phyloP scores from a whole-genome alignment of 768 basidiomycete species.

The Mycena rosella region DNA sequence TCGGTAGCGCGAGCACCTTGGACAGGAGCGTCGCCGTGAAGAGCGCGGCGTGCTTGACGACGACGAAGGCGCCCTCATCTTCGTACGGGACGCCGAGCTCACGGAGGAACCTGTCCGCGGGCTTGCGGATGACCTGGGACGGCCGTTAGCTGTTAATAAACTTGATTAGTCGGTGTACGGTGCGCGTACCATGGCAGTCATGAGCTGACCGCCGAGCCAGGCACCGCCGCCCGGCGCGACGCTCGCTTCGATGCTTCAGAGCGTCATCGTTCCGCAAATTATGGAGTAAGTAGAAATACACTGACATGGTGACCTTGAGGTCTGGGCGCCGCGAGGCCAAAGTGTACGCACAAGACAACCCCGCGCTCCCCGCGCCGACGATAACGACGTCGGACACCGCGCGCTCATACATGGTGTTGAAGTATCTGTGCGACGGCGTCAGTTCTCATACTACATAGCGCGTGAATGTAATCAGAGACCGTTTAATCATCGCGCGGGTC shows the following conservation, averaged over 20 bases:
- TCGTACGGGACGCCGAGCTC: conserved; percentile 81
- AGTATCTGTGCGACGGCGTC: conserved; percentile 60
- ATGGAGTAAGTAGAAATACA: conserved; percentile 16
- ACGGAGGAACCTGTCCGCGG: conserved; percentile 77
- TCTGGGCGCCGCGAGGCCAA: conserved; percentile 77
- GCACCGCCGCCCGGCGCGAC: conserved; percentile 86
- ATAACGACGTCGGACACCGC: conserved; percentile 84
- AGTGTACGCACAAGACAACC: conserved; percentile 81
- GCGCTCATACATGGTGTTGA: conserved; percentile 78
- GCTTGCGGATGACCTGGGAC: conserved; percentile 79
- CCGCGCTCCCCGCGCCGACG: conserved; percentile 78
- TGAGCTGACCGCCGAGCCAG: conserved; percentile 84
- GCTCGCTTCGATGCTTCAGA: conserved; percentile 76
- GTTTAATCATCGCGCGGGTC: conserved; percentile 81
- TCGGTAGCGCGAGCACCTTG: conserved; percentile 75
- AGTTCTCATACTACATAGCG: too few species aligned
- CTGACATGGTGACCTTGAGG: conserved; percentile 54
- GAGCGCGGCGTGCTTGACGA: conserved; percentile 86
- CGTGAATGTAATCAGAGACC: conserved; percentile 50
- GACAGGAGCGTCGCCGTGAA: conserved; percentile 85
- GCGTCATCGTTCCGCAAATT: conserved; percentile 48
- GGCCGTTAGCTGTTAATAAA: too few species aligned
- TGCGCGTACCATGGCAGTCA: conserved; percentile 78
- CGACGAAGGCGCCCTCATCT: conserved; percentile 82
- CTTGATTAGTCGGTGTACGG: background rate